Conservation (phyloP, 306 rosid genomes). For the Pyrus bretschneideri region DNA sequence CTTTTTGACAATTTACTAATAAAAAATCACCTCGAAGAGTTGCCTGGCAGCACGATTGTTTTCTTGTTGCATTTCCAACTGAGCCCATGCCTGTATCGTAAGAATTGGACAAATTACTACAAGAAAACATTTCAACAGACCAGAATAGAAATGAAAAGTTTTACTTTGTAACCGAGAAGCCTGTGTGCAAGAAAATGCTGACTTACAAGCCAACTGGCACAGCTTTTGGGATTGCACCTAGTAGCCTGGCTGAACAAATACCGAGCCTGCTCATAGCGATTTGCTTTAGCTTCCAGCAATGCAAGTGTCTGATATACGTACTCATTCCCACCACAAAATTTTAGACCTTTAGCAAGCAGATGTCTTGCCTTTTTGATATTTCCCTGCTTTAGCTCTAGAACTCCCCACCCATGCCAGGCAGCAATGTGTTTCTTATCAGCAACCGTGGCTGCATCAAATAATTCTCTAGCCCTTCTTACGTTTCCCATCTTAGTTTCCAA, state of each 20-base stretch:
- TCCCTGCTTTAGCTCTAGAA: slow-evolving; percentile 85
- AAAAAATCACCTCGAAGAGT: slow-evolving; percentile 71
- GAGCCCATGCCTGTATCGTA: slow-evolving; percentile 80
- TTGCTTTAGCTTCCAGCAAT: slow-evolving; percentile 73
- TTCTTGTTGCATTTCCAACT: slow-evolving; percentile 81
- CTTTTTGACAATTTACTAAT: neutral
- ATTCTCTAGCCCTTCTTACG: slow-evolving; percentile 67
- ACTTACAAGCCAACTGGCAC: slow-evolving; percentile 99
- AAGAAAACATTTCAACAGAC: neutral
- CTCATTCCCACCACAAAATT: slow-evolving; percentile 79
- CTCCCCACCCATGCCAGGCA: slow-evolving; percentile 99
- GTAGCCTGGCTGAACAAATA: slow-evolving; percentile 84
- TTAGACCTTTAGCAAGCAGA: slow-evolving; percentile 74
- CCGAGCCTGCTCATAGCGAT: slow-evolving; percentile 78
- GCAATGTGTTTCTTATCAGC: slow-evolving; percentile 89
- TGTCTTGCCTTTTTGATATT: slow-evolving; percentile 74
- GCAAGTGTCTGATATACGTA: slow-evolving; percentile 91
- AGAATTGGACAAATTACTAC: neutral
- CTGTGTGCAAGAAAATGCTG: slow-evolving; percentile 1
- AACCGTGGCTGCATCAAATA: slow-evolving; percentile 91
- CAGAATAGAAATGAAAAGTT: neutral
- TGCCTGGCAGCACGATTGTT: slow-evolving; percentile 57
- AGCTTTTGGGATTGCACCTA: slow-evolving; percentile 78
- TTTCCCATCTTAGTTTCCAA: slow-evolving; percentile 78
- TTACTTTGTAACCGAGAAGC: slow-evolving; percentile 9